Evolutionary conservation across 2,329 filamentous ascomycete species (phyloP).

Genomic region (Microsporum ferrugineum): DNA sequence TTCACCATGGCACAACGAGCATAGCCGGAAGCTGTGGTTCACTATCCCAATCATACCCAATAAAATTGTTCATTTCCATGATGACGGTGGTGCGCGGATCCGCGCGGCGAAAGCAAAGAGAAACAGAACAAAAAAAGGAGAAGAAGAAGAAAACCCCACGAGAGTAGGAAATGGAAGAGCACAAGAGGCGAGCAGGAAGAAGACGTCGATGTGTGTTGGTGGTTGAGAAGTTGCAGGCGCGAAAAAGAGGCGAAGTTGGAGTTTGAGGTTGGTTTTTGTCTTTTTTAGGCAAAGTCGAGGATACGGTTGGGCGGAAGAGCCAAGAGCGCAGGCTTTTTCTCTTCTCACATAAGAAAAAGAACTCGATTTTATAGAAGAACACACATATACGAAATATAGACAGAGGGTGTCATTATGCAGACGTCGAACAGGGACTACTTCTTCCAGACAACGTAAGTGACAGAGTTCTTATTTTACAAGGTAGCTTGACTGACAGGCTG

Average conservation of each 20-base stretch:
- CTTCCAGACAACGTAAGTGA: slow-evolving; percentile 76
- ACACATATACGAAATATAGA: not conserved
- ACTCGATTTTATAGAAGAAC: not conserved
- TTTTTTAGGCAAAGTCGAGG: slow-evolving; percentile 15
- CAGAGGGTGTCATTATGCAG: slow-evolving; percentile 43
- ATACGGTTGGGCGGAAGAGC: slow-evolving; percentile 20
- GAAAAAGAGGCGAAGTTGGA: slow-evolving; percentile 4
- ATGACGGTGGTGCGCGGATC: slow-evolving; percentile 23
- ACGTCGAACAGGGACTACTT: slow-evolving; percentile 68
- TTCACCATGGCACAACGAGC: slow-evolving; percentile 9
- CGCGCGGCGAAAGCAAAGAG: slow-evolving; percentile 17
- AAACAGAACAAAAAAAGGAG: not conserved
- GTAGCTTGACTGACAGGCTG: slow-evolving; percentile 8
- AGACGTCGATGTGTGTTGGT: slow-evolving; percentile 9
- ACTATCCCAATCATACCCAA: slow-evolving; percentile 30
- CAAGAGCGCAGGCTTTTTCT: not conserved
- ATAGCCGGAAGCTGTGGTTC: not conserved
- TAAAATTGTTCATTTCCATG: slow-evolving; percentile 42
- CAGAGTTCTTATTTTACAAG: too few species aligned
- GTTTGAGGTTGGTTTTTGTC: slow-evolving; percentile 10
- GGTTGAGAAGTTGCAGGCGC: slow-evolving; percentile 10
- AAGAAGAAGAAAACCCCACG: not conserved
- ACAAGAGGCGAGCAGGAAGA: not conserved
- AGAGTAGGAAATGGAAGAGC: not conserved
- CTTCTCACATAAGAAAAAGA: not conserved